phyloP scores from a whole-genome alignment of 2,329 filamentous ascomycete genomes.

The Beauveria sp. region DNA sequence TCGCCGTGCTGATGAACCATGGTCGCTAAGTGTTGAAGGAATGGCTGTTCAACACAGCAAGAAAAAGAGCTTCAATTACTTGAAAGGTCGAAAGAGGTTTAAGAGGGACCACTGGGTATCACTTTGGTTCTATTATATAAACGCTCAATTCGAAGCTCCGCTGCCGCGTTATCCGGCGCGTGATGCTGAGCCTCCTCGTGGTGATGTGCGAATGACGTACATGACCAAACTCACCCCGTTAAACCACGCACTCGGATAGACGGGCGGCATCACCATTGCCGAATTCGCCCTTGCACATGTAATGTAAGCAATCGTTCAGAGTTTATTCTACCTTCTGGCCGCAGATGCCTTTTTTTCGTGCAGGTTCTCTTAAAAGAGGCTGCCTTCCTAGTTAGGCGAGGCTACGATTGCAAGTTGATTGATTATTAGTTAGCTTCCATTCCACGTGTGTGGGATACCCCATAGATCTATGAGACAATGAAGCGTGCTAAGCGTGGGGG shows the following conservation, averaged over 20 bases:
- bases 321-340: too few species aligned
- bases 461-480: not conserved
- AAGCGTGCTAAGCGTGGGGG: not conserved
- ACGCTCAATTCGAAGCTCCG: not conserved
- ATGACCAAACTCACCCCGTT: not conserved
- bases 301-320: too few species aligned
- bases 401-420: too few species aligned
- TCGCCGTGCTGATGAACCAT: slow-evolving; percentile 46
- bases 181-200: not conserved
- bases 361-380: not conserved
- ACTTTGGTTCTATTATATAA: not conserved
- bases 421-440: too few species aligned
- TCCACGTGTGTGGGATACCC: not conserved
- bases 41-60: too few species aligned
- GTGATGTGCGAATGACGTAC: slow-evolving; percentile 3
- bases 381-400: too few species aligned
- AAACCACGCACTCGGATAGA: not conserved
- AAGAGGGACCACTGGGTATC: not conserved
- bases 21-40: slow-evolving; percentile 14
- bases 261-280: not conserved
- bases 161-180: slow-evolving; percentile 1
- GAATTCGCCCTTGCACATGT: not conserved
- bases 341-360: too few species aligned
- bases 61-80: not conserved
- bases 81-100: not conserved